Conservation (phyloP, 208 protist genomes). For the Crithidia mellificae region DNA sequence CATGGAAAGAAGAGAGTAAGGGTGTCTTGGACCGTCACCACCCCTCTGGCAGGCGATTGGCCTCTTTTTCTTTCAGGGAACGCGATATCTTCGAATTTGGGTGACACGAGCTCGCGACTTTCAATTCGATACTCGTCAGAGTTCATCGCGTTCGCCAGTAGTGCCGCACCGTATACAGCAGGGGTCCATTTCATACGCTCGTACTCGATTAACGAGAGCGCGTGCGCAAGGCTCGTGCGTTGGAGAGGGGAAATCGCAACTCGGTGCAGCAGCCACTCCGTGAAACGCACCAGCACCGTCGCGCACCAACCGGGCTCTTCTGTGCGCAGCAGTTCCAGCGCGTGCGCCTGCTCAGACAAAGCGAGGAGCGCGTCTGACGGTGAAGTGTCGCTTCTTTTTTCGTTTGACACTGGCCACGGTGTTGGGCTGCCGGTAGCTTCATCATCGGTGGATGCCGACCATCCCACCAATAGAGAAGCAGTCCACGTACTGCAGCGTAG, state of each 20-base stretch:
- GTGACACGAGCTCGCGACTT: no score
- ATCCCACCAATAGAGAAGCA: conserved; percentile 6
- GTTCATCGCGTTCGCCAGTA: no score
- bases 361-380: not conserved
- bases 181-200: not conserved
- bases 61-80: no score
- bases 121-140: no score
- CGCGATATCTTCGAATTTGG: no score
- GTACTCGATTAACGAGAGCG: conserved; percentile 18
- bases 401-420: no score
- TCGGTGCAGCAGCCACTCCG: conserved; percentile 21
- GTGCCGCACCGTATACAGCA: not conserved
- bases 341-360: conserved; percentile 5
- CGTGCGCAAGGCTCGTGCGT: not conserved
- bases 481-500: conserved; percentile 42
- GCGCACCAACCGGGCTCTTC: conserved; percentile 38
- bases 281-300: conserved; percentile 27
- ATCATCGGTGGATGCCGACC: no score
- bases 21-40: conserved; percentile 3
- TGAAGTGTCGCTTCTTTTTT: no score
- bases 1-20: conserved; percentile 28
- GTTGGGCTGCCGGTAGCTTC: no score
- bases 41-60: not conserved
- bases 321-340: conserved; percentile 18
- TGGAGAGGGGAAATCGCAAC: not conserved